Evolutionary conservation across 345 rosid species (phyloP).

Genomic region (Streptanthus diversifolius): DNA sequence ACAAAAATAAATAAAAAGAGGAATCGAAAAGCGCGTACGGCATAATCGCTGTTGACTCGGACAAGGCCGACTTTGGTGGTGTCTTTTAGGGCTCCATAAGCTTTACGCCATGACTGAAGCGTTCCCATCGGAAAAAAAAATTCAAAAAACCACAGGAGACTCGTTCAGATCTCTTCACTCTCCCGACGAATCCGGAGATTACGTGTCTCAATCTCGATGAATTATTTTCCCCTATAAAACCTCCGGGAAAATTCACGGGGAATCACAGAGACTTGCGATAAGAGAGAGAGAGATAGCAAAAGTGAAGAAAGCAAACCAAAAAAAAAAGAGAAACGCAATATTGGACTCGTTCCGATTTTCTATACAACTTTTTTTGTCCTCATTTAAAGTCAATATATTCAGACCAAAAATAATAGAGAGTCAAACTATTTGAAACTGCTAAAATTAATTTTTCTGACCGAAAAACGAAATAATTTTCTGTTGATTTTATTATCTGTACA

Average conservation of each 20-base stretch:
- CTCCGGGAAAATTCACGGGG: conserved; percentile 20
- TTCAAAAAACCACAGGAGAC: not conserved
- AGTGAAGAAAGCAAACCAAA: conserved; percentile 9
- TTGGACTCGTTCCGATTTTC: conserved; percentile 19
- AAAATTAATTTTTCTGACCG: not conserved
- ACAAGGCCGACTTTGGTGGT: conserved; percentile 99
- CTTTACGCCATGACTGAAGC: conserved; percentile 92
- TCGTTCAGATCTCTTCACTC: conserved; percentile 40
- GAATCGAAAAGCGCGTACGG: conserved; percentile 46
- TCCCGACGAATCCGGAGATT: conserved; percentile 8
- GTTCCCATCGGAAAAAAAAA: conserved; percentile 58
- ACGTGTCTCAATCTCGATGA: conserved; percentile 12
- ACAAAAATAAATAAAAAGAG: not conserved
- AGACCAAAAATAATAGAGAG: not conserved
- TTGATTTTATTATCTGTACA: not conserved
- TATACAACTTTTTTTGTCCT: not conserved
- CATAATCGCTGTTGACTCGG: conserved; percentile 96
- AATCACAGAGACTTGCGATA: not conserved
- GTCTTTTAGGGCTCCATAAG: conserved; percentile 95
- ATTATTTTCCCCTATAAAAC: conserved; percentile 17
- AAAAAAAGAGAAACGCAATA: not conserved
- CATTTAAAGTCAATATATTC: not conserved
- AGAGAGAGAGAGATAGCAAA: not conserved
- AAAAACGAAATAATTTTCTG: no score
- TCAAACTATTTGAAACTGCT: not conserved